Base-by-base conservation (phyloP, 1,284 basidiomycete species). In the Peniophora sp. region DNA sequence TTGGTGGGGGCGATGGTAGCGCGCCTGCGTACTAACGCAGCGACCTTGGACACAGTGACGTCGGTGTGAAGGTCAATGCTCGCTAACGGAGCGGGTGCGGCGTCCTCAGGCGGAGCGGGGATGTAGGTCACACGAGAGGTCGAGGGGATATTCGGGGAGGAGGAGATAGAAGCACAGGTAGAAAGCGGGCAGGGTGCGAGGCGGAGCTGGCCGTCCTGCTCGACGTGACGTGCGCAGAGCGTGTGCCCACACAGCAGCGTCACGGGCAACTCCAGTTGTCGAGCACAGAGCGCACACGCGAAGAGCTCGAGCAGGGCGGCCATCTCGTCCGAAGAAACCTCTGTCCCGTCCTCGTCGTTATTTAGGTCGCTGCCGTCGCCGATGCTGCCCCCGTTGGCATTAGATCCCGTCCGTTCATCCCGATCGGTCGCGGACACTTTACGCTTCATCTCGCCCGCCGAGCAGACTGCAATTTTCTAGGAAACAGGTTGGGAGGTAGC, bases 21-120 rank as follows among this genome's bases (percentile, higher is more conserved):
- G 20, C 20, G 44, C 17, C 20, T 10, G 44, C 20, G 51, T 22
- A 79, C 61, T 53, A 85, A 68, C 44, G 62, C 60, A 23, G 87
- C 55, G 56, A 89, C 65, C 61, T 83, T 85, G 62, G 74, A 79
- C 45, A 89, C 65, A 47, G 79, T 74, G 56, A 89, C 78, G 63
- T 91, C 88, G 27, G 72, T 62, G 41, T 62, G 59, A 22, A 65
- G 61, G 11, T 63, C 58, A n/a, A 58, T 56, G 49, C 53, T 56
- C 52, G 24, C 48, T 47, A 62, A 19, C 47, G 60, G 25, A 49
- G 57, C 55, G 16, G 56, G 35, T 5, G 38, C 16, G 38, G 55
- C 50, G 58, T 67, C 20, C 51, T 59, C 57, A 64, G 65, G 57
- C 9, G 63, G 55, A 0, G 65, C 61, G 39, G 71, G 63, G 47